These are phyloP conservation scores for Oryza longistaminata DNA, from an alignment of 176 grass and related monocot genomes.

Conservation along the genomic window DNA sequence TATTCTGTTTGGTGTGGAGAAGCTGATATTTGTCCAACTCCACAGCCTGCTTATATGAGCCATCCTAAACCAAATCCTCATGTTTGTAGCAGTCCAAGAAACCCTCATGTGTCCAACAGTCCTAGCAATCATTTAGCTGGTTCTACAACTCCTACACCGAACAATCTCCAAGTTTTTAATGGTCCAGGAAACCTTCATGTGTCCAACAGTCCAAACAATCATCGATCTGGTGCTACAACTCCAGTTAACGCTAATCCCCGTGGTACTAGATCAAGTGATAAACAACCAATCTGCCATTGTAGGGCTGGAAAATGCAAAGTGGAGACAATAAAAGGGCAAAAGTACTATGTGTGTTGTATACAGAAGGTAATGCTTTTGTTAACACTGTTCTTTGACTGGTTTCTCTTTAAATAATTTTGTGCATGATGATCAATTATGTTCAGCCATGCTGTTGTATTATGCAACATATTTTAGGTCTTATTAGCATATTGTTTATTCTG, in stretches of 20 bases:
- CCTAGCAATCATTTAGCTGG: neutral
- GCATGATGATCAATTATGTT: neutral
- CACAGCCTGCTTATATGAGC: slow-evolving; percentile 22
- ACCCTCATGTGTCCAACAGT: neutral
- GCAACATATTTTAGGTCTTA: slow-evolving; percentile 25
- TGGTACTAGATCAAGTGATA: slow-evolving; percentile 21
- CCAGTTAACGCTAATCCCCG: slow-evolving; percentile 32
- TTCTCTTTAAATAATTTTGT: slow-evolving; percentile 8
- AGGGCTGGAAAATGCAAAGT: slow-evolving; percentile 52
- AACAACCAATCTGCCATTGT: slow-evolving; percentile 50
- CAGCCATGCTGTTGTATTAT: neutral
- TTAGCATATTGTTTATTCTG: slow-evolving; percentile 18
- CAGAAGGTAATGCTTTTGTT: slow-evolving; percentile 52
- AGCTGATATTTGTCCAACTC: slow-evolving; percentile 6
- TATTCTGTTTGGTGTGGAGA: slow-evolving; percentile 42
- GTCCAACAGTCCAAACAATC: neutral
- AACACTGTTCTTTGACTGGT: neutral
- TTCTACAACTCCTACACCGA: neutral
- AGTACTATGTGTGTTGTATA: slow-evolving; percentile 58
- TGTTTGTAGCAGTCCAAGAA: neutral
- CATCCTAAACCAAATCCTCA: slow-evolving; percentile 24
- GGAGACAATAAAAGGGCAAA: neutral
- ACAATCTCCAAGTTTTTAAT: neutral
- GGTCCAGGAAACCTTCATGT: neutral
- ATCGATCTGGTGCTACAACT: neutral